A percentile compares a stretch with the other conserved stretches of the same genome.
phyloP scores from a whole-genome alignment of 768 basidiomycete genomes.

The Mycena metata region DNA sequence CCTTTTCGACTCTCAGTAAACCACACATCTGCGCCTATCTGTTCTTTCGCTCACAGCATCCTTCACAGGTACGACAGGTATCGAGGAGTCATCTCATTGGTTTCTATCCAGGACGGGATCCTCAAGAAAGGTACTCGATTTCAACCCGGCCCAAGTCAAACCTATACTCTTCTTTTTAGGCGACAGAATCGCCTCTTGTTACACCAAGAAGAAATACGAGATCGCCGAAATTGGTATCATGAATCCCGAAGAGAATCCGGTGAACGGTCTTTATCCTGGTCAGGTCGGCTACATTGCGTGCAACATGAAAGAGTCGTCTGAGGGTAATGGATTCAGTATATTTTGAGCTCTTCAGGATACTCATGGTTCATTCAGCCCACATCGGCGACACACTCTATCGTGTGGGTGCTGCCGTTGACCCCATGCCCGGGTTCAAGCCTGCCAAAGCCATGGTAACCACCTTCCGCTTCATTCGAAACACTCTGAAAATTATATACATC shows the following conservation, averaged over 20 bases:
- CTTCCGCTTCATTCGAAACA: neutral
- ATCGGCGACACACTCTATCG: conserved; percentile 95
- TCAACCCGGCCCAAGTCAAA: neutral
- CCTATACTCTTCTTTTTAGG: conserved; percentile 59
- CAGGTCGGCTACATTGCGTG: conserved; percentile 93
- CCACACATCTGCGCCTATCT: conserved; percentile 31
- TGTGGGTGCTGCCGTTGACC: conserved; percentile 78
- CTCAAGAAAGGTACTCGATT: conserved; percentile 78
- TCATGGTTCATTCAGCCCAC: conserved; percentile 67
- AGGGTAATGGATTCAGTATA: conserved; percentile 67
- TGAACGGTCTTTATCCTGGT: conserved; percentile 74
- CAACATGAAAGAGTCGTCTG: conserved; percentile 97
- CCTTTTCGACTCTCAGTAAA: conserved; percentile 93
- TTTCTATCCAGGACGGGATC: conserved; percentile 84
- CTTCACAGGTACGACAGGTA: conserved; percentile 88
- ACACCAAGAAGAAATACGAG: conserved; percentile 54
- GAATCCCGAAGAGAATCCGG: conserved; percentile 61
- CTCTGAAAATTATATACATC: neutral
- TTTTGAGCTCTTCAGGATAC: neutral
- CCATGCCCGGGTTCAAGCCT: conserved; percentile 92
- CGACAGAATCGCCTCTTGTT: conserved; percentile 89
- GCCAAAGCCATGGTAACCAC: conserved; percentile 91
- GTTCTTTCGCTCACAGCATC: conserved; percentile 31
- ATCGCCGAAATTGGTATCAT: conserved; percentile 35
- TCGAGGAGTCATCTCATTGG: conserved; percentile 93